These are phyloP conservation scores for Ceratobasidium theobromae DNA, from an alignment of 1,284 basidiomycete genomes.

Conservation along the genomic window DNA sequence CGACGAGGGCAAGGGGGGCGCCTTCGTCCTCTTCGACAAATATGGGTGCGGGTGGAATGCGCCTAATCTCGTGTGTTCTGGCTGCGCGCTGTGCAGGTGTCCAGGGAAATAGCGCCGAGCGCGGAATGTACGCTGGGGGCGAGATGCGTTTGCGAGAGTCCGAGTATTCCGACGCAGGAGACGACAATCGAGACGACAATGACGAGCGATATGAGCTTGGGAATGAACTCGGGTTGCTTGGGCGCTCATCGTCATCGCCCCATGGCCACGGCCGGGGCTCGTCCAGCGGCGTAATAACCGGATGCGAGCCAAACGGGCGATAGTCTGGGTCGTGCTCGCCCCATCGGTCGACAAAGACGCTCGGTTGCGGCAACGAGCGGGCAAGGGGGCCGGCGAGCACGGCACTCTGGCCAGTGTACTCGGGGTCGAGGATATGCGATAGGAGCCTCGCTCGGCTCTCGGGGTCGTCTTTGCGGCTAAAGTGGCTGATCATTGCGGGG, in stretches of 20 bases:
- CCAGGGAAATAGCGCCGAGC: conserved; percentile 23
- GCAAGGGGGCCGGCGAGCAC: neutral
- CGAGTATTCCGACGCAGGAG: neutral
- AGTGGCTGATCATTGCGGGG: neutral
- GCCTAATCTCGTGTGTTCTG: neutral
- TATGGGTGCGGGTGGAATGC: neutral
- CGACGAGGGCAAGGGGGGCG: conserved; percentile 17
- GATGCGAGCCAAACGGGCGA: conserved; percentile 18
- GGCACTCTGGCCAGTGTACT: neutral
- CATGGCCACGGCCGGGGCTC: conserved; percentile 12
- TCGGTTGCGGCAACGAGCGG: conserved; percentile 16
- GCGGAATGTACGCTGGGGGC: conserved; percentile 8
- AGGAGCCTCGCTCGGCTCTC: conserved; percentile 6
- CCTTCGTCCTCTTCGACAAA: neutral
- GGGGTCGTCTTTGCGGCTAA: neutral
- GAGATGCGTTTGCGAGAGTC: neutral
- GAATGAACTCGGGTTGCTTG: neutral
- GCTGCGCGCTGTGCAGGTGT: conserved; percentile 24
- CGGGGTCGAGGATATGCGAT: conserved; percentile 15
- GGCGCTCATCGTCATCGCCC: neutral
- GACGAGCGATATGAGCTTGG: neutral
- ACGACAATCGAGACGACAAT: neutral
- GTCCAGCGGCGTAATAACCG: neutral
- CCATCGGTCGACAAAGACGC: conserved; percentile 26
- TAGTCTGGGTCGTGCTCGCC: conserved; percentile 23